Evolutionary conservation across 805 yeast genomes (phyloP), one percentile per base, ranked within the genome.

Genomic region (Alloascoidea africana): DNA sequence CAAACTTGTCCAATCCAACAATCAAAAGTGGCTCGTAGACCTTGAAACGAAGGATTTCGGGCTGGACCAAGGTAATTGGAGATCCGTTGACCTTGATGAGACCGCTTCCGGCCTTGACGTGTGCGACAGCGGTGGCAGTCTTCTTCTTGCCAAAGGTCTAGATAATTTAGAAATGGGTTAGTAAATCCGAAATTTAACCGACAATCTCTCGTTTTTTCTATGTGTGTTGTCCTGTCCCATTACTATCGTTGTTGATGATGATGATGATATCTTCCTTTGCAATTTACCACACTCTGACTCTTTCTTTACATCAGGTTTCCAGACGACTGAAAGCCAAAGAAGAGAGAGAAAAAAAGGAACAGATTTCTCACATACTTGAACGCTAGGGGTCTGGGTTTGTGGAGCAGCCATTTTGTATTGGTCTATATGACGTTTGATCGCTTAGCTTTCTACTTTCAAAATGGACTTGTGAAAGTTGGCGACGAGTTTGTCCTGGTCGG

Each of bases 91-190:
- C 93, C 78, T 91, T 91, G 76, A 91, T 80, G 67, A 91, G 82
- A 74, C 98, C 98, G 73, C 81, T 85, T 72, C 98, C 98, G 72
- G 91, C 87, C 76, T 86, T 86, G 60, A 89, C 94, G 73, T 86
- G 95, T 71, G 98, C 98, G 65, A 91, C 98, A 64, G 98, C 98
- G 61, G 98, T 91, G 63, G 98, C 98, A 65, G 95, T 83, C 77
- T 82, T 91, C 89, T 91, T 91, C 78, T 89, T 91, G 73, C 98
- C 98, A 73, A 91, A 91, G 69, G 97, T 91, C 95, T 87, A 66
- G 39, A 55, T 54, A 57, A 46, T 43, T 39, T 38, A 41, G 30
- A 8, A 23, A 23, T 23, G n/a, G 8, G 30, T 23, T 23, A 23
- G n/a, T 23, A n/a, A 23, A 23, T 23, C n/a, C n/a, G 30, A 23